Percentiles rank a stretch among this genome's conserved stretches.
These are phyloP conservation scores for Lithocarpus polystachyus DNA, from an alignment of 306 rosid species.

Conservation along the genomic window DNA sequence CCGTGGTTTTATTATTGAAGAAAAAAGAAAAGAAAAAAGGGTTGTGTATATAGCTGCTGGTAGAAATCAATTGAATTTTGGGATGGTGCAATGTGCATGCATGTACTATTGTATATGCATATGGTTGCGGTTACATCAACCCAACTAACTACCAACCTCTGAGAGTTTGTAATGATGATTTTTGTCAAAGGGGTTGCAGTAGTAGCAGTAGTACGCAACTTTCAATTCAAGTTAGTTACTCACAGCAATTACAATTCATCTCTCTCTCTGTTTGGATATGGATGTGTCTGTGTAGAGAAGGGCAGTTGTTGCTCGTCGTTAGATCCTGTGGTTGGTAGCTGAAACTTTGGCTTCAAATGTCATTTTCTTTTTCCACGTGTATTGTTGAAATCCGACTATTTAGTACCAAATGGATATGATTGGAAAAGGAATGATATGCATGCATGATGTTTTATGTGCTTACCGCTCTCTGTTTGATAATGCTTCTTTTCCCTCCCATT, in stretches of 20 bases:
- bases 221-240: background rate
- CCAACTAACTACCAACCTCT: background rate
- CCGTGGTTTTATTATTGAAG: too few species aligned
- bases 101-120: background rate
- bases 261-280: background rate
- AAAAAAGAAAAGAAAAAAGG: too few species aligned
- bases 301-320: background rate
- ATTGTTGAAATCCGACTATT: background rate
- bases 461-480: too few species aligned
- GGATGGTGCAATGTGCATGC: background rate
- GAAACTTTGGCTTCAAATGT: background rate
- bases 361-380: background rate
- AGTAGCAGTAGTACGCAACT: background rate
- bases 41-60: too few species aligned
- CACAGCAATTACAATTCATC: background rate
- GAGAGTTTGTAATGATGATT: background rate
- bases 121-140: background rate
- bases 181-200: background rate
- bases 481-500: too few species aligned
- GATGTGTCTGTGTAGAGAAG: background rate
- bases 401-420: background rate
- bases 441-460: too few species aligned
- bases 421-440: background rate
- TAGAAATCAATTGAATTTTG: too few species aligned
- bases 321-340: background rate